Percentiles rank a stretch among this genome's conserved stretches.
phyloP scores from a whole-genome alignment of 306 rosid genomes.

The Cucumis melo region DNA sequence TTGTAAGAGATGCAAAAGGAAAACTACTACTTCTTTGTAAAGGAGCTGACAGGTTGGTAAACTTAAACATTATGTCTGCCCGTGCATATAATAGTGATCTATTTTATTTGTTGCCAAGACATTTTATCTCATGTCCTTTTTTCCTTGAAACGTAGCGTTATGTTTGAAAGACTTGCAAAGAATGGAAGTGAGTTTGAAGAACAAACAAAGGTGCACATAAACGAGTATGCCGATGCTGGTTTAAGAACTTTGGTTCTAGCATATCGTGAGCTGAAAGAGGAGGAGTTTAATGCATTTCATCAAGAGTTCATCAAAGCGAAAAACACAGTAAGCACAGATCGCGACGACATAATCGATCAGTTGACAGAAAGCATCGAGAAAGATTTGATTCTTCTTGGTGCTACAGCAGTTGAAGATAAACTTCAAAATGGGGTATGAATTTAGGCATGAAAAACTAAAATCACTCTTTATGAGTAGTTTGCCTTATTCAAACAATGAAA shows the following conservation, averaged over 20 bases:
- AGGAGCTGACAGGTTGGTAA: constrained; percentile 94
- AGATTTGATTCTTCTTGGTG: constrained; percentile 91
- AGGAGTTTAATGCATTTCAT: constrained; percentile 48
- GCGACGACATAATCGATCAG: constrained; percentile 59
- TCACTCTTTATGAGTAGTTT: neutral
- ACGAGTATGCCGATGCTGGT: constrained; percentile 94
- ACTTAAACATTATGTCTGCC: neutral
- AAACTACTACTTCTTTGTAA: constrained; percentile 61
- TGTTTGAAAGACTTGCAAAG: constrained; percentile 79
- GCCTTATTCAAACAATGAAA: neutral
- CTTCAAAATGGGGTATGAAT: constrained; percentile 84
- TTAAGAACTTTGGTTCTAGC: constrained; percentile 89
- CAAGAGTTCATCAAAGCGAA: constrained; percentile 59
- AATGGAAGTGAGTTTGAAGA: constrained; percentile 73
- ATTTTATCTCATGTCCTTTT: neutral
- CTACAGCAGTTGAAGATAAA: constrained; percentile 99
- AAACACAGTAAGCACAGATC: constrained; percentile 60
- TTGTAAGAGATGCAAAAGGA: constrained; percentile 55
- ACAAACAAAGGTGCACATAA: constrained; percentile 52
- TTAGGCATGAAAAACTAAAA: neutral
- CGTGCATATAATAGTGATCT: neutral
- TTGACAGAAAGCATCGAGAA: constrained; percentile 59
- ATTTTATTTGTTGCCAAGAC: neutral
- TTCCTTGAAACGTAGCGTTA: constrained; percentile 43
- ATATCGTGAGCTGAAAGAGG: constrained; percentile 60